These are phyloP conservation scores for Chamaecyparis obtusa DNA, from an alignment of 75 land plant genomes.

Conservation along the genomic window DNA sequence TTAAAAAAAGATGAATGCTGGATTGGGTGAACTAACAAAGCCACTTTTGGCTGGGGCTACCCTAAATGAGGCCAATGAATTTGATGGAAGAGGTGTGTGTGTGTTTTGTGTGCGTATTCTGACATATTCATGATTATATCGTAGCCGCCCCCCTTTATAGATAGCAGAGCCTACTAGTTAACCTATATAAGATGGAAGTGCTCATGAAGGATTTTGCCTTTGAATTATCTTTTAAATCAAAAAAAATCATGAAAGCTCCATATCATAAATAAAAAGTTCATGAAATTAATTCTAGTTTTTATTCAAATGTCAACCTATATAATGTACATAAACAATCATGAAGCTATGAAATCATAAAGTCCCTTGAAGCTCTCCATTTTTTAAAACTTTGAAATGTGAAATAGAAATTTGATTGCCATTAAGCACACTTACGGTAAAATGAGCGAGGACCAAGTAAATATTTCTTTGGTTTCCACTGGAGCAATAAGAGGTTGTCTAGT, in stretches of 20 bases:
- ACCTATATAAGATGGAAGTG: neutral
- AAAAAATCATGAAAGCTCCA: neutral
- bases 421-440: constrained; percentile 26
- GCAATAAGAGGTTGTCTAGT: constrained; percentile 3
- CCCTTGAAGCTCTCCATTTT: neutral
- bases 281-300: neutral
- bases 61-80: no score
- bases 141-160: no score
- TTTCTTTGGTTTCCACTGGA: constrained; percentile 1
- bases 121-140: no score
- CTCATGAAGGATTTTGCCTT: neutral
- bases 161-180: no score
- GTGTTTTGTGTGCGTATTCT: no score
- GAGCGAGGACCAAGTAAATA: constrained; percentile 28
- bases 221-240: neutral
- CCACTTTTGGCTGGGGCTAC: no score
- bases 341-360: neutral
- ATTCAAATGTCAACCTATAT: neutral
- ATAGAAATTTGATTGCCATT: neutral
- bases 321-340: neutral
- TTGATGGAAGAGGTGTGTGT: no score
- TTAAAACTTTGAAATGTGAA: neutral
- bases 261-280: neutral
- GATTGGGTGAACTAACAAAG: no score
- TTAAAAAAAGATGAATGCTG: no score